Evolutionary conservation across 202 grass and related monocot species (phyloP).

Genomic region (Setaria viridis): DNA sequence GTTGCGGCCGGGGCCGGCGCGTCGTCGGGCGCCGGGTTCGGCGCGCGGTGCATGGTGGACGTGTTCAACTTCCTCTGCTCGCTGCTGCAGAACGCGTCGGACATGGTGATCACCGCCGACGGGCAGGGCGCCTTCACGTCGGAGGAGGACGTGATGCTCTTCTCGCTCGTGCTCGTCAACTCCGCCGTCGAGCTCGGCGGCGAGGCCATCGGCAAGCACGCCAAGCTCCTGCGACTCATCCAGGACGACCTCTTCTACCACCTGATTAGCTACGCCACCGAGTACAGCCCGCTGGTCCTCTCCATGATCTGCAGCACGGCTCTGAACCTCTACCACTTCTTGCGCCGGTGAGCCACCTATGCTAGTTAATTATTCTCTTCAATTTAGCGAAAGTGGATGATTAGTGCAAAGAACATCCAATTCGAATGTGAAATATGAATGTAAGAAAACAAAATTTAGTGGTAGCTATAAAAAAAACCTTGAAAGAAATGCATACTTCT

Average conservation of each 20-base stretch:
- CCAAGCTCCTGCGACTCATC: conserved; percentile 74
- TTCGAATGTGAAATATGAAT: no score
- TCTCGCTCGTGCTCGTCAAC: conserved; percentile 91
- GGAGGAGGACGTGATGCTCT: conserved; percentile 88
- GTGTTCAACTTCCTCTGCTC: conserved; percentile 92
- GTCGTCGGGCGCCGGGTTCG: conserved; percentile 58
- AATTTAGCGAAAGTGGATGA: no score
- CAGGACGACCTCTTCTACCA: conserved; percentile 92
- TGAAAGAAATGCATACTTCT: no score
- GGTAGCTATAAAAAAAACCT: no score
- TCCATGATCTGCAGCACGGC: conserved; percentile 98
- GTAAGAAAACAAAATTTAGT: no score
- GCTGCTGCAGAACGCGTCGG: conserved; percentile 63
- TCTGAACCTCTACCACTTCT: conserved; percentile 87
- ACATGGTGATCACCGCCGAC: conserved; percentile 57
- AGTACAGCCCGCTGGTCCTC: conserved; percentile 75
- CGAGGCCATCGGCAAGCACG: conserved; percentile 78
- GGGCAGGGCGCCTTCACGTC: conserved; percentile 65
- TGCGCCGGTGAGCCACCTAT: conserved; percentile 52
- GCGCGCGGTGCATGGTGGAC: conserved; percentile 79
- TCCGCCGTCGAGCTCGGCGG: conserved; percentile 81
- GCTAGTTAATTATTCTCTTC: no score
- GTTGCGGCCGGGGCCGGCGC: neutral
- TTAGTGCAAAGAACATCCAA: no score
- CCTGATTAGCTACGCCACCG: conserved; percentile 66